Evolutionary conservation across 2,329 filamentous ascomycete genomes (phyloP).

Genomic region (Neonectria magnoliae): DNA sequence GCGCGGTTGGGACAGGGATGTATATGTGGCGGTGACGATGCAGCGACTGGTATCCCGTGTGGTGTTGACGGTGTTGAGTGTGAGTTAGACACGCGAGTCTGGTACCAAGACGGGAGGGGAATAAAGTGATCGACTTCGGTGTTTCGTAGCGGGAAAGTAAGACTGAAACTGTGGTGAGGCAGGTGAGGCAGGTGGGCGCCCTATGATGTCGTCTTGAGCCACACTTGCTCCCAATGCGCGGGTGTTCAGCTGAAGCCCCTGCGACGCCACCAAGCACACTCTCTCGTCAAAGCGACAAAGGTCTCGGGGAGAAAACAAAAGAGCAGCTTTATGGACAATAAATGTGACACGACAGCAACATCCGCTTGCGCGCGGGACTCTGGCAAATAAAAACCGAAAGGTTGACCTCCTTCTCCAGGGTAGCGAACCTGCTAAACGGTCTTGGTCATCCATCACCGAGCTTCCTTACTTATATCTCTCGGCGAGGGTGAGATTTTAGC

Average conservation of each 20-base stretch:
- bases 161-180: not conserved
- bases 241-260: not conserved
- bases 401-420: conserved; percentile 8
- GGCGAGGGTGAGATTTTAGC: conserved; percentile 23
- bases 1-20: not conserved
- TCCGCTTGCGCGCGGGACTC: not conserved
- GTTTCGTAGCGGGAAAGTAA: not conserved
- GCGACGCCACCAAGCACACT: not conserved
- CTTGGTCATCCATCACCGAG: not conserved
- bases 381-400: conserved; percentile 5
- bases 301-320: not conserved
- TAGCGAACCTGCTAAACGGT: not conserved
- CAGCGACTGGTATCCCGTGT: not conserved
- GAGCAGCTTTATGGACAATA: not conserved
- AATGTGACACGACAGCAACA: not conserved
- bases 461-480: not conserved
- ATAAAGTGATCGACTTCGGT: not conserved
- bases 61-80: not conserved
- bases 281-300: too few species aligned
- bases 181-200: not conserved
- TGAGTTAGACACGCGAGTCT: not conserved
- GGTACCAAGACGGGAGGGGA: not conserved
- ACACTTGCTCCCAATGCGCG: not conserved
- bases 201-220: not conserved
- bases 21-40: not conserved